Base-by-base conservation (phyloP, 192 early-diverging fungal species). In the Entomortierella beljakovae region DNA sequence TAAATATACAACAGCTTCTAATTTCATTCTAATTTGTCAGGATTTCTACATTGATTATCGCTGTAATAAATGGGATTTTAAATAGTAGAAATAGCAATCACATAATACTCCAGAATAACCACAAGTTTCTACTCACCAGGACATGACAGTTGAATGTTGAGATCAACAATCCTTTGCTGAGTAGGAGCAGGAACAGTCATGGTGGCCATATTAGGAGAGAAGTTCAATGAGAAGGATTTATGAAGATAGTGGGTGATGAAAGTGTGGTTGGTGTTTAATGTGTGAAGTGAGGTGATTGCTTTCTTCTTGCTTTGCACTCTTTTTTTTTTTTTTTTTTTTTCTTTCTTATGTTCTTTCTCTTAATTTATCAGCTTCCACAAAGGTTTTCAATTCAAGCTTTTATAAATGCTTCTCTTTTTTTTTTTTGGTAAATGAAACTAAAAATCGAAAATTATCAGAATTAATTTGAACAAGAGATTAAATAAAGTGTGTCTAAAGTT, bases 81-180 rank as follows among this genome's bases (percentile, higher is more conserved):
- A n/a, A n/a, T n/a, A n/a, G n/a, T n/a, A n/a, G n/a, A n/a, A 8
- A 43, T 11, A 43, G 10, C 42, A 43, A 43, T 43, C 10, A 43
- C 8, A 43, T 43, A 18, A 11, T 43, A 11, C 35, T 28, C 28
- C 40, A 22, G 52, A 5, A 29, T 20, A 37, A 15, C 50, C 48
- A 46, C 48, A 37, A 23, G n/a, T 46, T 16, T 50, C 28, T 13
- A 66, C 70, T 69, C 65, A 75, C 68, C 81, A 43, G 73, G 71
- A 28, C 72, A 82, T 68, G 77, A 58, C 57, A 76, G 37, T 37
- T 75, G 66, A 29, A 76, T 68, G 28, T 73, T 75, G 31, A 82
- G 62, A 51, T 82, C 81, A 16, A 69, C 64, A 48, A 66, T 61
- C 53, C 35, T 69, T 37, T 50, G 63, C 28, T 63, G 59, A 8